Base-by-base conservation (phyloP, 2,329 filamentous ascomycete species). In the Onygenales sp. region DNA sequence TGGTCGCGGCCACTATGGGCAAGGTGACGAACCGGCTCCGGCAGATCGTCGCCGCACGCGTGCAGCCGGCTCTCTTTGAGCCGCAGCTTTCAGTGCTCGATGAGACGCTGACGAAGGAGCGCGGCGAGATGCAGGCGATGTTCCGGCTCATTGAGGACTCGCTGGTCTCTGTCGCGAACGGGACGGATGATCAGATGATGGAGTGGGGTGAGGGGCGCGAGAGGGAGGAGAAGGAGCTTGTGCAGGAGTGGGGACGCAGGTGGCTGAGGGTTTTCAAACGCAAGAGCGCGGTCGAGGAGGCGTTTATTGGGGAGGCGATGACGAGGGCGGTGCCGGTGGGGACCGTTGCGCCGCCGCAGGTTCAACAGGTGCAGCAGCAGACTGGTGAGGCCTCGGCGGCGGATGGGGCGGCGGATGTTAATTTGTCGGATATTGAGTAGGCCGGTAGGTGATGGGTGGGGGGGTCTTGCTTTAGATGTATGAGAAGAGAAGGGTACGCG, bases 21-120 rank as follows among this genome's bases (percentile, higher is more conserved):
- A 97, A 98, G 73, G 92, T 97, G 48, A 91, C 89, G 1, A 85
- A 84, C 58, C 87, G 91, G 33, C 84, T 94, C 51, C 83, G 89
- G 43, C 89, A 95, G 71, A 84, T 96, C 27, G 81, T 89, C 8
- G 74, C 76, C 1, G 80, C 83, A 4, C 77, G 81, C 32, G 75
- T 78, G n/a, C 78, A 80, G 45, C 75, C 78, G 7, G 78, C 78
- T 10, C 70, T 84, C 7, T 71, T 75, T 47, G 69, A 73, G 50
- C 71, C 73, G 44, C 81, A 83, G 60, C 69, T 82, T 17, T 74
- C 75, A 61, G 75, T 81, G 61, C 73, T 87, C 7, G 81, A 87
- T 32, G 82, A 87, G 60, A 84, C 84, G 0, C 74, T 89, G 7
- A 76, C 77, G 10, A 79, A 81, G 54, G 92, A 96, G 67, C 77